phyloP scores from a whole-genome alignment of 352 stramenopile genomes.

The Phytophthora fragariaefolia region DNA sequence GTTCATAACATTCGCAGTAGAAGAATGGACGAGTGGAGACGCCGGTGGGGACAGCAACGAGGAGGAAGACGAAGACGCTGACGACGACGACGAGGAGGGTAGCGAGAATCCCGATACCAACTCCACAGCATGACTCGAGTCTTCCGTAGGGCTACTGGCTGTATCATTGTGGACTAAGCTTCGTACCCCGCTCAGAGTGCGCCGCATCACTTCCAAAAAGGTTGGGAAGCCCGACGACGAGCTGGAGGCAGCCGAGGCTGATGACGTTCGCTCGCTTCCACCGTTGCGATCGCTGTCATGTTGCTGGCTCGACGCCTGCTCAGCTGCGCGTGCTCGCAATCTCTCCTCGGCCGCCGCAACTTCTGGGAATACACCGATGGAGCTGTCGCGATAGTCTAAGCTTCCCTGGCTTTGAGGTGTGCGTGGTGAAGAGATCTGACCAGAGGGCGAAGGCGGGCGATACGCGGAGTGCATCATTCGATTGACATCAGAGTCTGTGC shows the following conservation, averaged over 20 bases:
- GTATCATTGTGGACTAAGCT: slow-evolving; percentile 46
- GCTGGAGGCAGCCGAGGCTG: slow-evolving; percentile 38
- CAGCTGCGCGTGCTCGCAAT: slow-evolving; percentile 29
- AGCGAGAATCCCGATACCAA: slow-evolving; percentile 26
- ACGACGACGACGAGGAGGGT: slow-evolving; percentile 43
- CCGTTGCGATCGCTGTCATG: slow-evolving; percentile 8
- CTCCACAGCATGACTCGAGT: slow-evolving; percentile 18
- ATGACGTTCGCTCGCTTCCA: slow-evolving; percentile 23
- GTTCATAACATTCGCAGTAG: slow-evolving; percentile 13
- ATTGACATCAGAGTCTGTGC: slow-evolving; percentile 23
- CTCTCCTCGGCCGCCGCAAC: slow-evolving; percentile 63
- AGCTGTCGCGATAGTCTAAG: slow-evolving; percentile 3
- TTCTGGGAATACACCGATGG: slow-evolving; percentile 66
- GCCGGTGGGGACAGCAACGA: slow-evolving; percentile 27
- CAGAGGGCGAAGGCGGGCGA: slow-evolving; percentile 32
- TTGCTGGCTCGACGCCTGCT: slow-evolving; percentile 1
- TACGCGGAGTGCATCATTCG: slow-evolving; percentile 20
- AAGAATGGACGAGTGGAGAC: slow-evolving; percentile 19
- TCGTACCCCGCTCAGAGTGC: slow-evolving; percentile 49
- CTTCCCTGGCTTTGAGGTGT: slow-evolving; percentile 26
- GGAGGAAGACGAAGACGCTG: slow-evolving; percentile 27
- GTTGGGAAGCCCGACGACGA: slow-evolving; percentile 45
- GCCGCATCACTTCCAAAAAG: slow-evolving; percentile 58
- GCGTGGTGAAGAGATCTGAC: slow-evolving; percentile 31
- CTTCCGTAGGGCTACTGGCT: slow-evolving; percentile 12